phyloP scores from a whole-genome alignment of 2,329 filamentous ascomycete species.

The Scedosporium aurantiacum region DNA sequence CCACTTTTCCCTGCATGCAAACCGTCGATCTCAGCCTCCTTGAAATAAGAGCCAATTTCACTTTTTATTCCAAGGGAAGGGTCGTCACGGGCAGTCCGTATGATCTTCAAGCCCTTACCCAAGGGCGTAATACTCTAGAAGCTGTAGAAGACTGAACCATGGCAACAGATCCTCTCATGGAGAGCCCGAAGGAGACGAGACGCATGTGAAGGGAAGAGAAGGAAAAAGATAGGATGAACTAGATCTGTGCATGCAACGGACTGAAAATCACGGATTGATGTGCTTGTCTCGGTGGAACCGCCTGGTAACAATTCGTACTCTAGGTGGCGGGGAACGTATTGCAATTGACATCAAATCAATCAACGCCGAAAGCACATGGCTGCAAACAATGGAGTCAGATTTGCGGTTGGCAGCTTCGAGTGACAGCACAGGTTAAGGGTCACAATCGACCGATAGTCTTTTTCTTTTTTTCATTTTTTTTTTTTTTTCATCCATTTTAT shows the following conservation, averaged over 20 bases:
- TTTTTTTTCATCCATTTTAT: too few relatives aligned
- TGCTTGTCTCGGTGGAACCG: neutral
- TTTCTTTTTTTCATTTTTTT: too few relatives aligned
- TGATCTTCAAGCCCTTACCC: neutral
- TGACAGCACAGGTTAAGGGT: too few relatives aligned
- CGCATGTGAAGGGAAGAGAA: neutral
- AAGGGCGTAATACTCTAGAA: conserved; percentile 1
- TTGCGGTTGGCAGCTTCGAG: too few relatives aligned
- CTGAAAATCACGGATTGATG: neutral
- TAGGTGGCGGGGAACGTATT: neutral
- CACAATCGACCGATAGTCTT: too few relatives aligned
- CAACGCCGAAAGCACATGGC: too few relatives aligned
- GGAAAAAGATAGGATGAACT: conserved; percentile 4
- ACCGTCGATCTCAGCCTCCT: neutral
- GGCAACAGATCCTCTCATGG: neutral
- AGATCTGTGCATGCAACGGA: conserved; percentile 2
- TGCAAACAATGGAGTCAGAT: too few relatives aligned
- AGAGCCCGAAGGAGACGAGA: neutral
- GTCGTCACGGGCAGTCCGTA: neutral
- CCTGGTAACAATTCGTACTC: neutral
- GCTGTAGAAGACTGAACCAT: neutral
- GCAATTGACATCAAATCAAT: neutral
- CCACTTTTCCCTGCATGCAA: neutral
- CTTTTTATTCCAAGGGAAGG: neutral
- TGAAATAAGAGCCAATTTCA: neutral